Evolutionary conservation across 1,284 basidiomycete genomes (phyloP).

Genomic region (Porodaedalea pini): DNA sequence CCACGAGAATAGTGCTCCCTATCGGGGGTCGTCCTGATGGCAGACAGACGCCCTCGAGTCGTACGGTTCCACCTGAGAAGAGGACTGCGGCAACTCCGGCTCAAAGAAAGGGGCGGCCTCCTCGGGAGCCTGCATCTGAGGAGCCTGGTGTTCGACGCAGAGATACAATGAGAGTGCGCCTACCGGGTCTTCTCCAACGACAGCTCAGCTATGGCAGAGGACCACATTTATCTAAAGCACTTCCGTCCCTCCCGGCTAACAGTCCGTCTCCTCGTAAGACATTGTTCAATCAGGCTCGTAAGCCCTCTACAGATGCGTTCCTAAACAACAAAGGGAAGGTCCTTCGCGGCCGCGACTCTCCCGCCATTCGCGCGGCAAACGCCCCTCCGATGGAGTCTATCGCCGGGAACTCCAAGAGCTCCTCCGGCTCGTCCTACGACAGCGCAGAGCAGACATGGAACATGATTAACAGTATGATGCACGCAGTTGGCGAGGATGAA

Average conservation of each 20-base stretch:
- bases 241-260: conserved; percentile 10
- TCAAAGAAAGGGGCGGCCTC: no score
- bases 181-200: conserved; percentile 6
- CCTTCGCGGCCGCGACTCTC: conserved; percentile 6
- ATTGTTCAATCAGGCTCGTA: neutral
- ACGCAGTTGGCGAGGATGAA: conserved; percentile 5
- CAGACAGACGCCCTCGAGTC: no score
- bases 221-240: conserved; percentile 8
- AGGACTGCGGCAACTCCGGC: no score
- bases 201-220: neutral
- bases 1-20: no score
- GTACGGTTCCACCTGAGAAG: neutral
- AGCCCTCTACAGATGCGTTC: conserved; percentile 1
- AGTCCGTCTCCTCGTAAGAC: neutral
- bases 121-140: no score
- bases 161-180: neutral
- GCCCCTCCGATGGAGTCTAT: neutral
- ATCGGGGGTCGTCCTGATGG: no score
- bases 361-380: neutral
- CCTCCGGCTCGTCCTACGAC: conserved; percentile 5
- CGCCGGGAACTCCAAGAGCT: neutral
- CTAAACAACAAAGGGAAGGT: conserved; percentile 5
- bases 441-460: conserved; percentile 17
- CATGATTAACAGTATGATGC: conserved; percentile 13
- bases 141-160: neutral